Evolutionary conservation across 768 basidiomycete genomes (phyloP), one percentile per base, ranked within the genome.

Genomic region (Kwoniella mangroviensis): DNA sequence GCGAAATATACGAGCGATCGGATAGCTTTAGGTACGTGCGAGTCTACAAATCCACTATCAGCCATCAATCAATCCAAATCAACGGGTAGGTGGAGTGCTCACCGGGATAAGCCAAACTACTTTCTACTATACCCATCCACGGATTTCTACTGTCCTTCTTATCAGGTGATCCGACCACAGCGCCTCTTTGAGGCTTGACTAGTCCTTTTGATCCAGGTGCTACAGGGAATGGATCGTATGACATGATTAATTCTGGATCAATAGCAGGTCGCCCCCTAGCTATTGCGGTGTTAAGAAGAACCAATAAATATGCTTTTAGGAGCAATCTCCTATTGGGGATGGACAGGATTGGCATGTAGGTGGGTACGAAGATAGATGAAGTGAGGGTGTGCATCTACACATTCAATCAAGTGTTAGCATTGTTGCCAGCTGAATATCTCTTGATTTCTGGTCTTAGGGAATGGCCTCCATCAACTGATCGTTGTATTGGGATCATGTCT

Each of bases 301-400:
- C 63, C 1, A 76, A 59, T 41, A 71, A 19, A 58, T 76, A 79
- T 24, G 73, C 67, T 26, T 58, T 62, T 19, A 79, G 76, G 4
- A 77, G 60, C 22, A 70, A 51, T 22, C 71, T 66, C 11, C 78
- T 69, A 13, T 77, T 45, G 6, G 74, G 67, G 4, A 68, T 65
- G 3, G 72, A 64, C 0, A 78, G 61, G 6, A 72, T 45, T 4
- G 62, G 42, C n/a, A 78, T 56, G 65, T 71, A 74, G 1, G 78
- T 69, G 6, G 74, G 75, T 9, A 79, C 52, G 67, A 79, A 78
- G 55, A 79, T 71, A 0, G 78, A 79, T 4, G 74, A 74, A 7
- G 78, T 79, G 17, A 78, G 64, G 26, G 68, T 65, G 67, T 79
- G 78, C 76, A 78, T 77, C 78, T 79, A 65, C 26, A 28, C 61